A percentile compares a stretch with the other conserved stretches of the same genome.
phyloP scores from a whole-genome alignment of 2,329 filamentous ascomycete genomes.

The Thelonectria blattea region DNA sequence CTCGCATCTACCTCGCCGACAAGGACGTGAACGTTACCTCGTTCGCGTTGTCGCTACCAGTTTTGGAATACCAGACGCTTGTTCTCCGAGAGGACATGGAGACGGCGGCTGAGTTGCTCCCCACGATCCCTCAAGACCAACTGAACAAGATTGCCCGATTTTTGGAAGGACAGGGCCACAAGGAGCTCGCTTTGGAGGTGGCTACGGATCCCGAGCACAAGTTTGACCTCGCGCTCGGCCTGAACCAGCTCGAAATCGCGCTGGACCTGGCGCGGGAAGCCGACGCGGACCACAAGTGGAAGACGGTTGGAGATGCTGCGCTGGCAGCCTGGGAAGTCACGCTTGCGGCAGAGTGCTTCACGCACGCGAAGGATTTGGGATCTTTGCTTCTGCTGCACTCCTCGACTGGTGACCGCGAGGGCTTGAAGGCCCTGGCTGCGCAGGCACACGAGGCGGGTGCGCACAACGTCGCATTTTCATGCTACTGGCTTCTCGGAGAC shows the following conservation, averaged over 20 bases:
- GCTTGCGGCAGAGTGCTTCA: constrained; percentile 92
- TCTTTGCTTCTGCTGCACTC: constrained; percentile 88
- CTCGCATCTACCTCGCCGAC: constrained; percentile 92
- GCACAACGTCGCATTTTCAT: constrained; percentile 93
- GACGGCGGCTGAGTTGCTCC: constrained; percentile 82
- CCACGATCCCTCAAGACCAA: constrained; percentile 86
- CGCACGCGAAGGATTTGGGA: constrained; percentile 86
- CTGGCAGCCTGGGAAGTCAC: constrained; percentile 84
- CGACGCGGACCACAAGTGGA: constrained; percentile 97
- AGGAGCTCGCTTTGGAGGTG: constrained; percentile 92
- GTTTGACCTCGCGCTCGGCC: constrained; percentile 85
- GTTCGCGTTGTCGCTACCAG: constrained; percentile 86
- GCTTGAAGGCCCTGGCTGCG: constrained; percentile 72
- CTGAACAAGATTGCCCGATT: constrained; percentile 98
- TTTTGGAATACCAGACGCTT: constrained; percentile 96
- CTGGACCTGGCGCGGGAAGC: constrained; percentile 82
- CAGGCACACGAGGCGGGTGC: constrained; percentile 79
- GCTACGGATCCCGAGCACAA: constrained; percentile 96
- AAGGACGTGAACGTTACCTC: constrained; percentile 94
- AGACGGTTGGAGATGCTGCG: constrained; percentile 92
- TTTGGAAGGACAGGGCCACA: constrained; percentile 95
- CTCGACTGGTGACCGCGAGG: constrained; percentile 79
- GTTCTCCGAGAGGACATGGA: constrained; percentile 95
- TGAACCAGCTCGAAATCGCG: constrained; percentile 85
- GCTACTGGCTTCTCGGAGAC: constrained; percentile 86